These are phyloP conservation scores for Conringia planisiliqua DNA, from an alignment of 345 rosid genomes.

Conservation along the genomic window DNA sequence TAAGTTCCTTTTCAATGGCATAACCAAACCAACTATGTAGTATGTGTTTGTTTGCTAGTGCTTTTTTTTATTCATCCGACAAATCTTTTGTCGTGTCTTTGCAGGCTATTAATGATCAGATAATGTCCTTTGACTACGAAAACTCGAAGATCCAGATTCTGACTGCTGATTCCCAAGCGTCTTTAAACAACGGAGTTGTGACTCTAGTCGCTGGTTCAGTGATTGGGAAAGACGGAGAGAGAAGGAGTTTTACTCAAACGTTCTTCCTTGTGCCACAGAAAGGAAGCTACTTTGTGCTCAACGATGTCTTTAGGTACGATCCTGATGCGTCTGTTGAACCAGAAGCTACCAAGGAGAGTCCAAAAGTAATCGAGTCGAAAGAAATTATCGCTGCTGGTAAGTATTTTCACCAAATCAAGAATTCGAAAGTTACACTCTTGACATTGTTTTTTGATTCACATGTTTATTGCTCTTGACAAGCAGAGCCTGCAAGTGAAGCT, in stretches of 20 bases:
- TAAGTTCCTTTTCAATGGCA: constrained; percentile 29
- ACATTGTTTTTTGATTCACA: not conserved
- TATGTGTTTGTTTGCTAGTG: not conserved
- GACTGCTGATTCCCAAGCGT: constrained; percentile 61
- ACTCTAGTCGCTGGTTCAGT: constrained; percentile 71
- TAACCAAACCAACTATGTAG: not conserved
- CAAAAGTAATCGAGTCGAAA: constrained; percentile 14
- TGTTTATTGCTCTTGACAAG: not conserved
- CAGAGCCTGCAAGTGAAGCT: constrained; percentile 1
- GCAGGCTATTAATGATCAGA: constrained; percentile 69
- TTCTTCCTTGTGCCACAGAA: constrained; percentile 74
- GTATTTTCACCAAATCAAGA: not conserved
- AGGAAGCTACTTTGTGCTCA: constrained; percentile 62
- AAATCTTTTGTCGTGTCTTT: not conserved
- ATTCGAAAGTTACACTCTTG: not conserved
- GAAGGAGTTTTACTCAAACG: constrained; percentile 51
- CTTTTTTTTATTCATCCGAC: not conserved
- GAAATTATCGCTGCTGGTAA: not conserved
- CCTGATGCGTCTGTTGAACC: constrained; percentile 34
- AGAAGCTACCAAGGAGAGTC: constrained; percentile 17
- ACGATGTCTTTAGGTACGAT: constrained; percentile 64
- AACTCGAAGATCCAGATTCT: constrained; percentile 52
- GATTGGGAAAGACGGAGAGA: constrained; percentile 43
- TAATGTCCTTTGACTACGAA: constrained; percentile 50
- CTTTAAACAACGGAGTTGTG: constrained; percentile 45